Evolutionary conservation across 2,329 filamentous ascomycete species (phyloP).

Genomic region (Laburnicola sp.): DNA sequence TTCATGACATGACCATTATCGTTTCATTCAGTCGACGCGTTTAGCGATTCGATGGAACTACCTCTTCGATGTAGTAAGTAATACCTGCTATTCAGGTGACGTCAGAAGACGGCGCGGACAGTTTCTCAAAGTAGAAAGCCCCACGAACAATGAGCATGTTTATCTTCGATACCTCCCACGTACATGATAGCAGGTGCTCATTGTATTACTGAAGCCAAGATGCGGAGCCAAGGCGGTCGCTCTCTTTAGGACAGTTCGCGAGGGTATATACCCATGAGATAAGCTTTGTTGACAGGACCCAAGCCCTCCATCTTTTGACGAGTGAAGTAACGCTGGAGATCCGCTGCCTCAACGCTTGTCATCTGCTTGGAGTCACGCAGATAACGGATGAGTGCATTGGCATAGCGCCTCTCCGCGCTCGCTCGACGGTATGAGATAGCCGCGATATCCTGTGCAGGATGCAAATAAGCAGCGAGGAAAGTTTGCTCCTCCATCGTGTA

Average conservation of each 20-base stretch:
- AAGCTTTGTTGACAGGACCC: constrained; percentile 8
- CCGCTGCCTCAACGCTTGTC: constrained; percentile 6
- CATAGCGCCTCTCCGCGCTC: constrained; percentile 20
- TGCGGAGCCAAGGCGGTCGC: background rate
- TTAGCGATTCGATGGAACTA: too few relatives aligned
- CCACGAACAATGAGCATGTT: too few relatives aligned
- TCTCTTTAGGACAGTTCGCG: constrained; percentile 10
- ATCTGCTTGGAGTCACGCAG: constrained; percentile 18
- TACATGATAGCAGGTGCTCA: too few relatives aligned
- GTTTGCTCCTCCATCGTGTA: constrained; percentile 17
- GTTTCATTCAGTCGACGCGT: too few relatives aligned
- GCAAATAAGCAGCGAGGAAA: background rate
- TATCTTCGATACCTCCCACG: too few relatives aligned
- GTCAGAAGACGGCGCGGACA: too few relatives aligned
- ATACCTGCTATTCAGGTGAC: too few relatives aligned
- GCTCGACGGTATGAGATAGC: constrained; percentile 12
- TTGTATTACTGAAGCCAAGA: background rate
- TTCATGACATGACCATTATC: too few relatives aligned
- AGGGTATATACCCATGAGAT: constrained; percentile 19
- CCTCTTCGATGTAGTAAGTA: too few relatives aligned
- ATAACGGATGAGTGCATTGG: constrained; percentile 24
- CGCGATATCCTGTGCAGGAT: background rate
- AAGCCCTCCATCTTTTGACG: constrained; percentile 14
- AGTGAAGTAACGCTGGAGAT: constrained; percentile 18
- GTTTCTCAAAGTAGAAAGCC: too few relatives aligned